Evolutionary conservation across 2,329 filamentous ascomycete genomes (phyloP).

Genomic region (Coniochaeta sp.): DNA sequence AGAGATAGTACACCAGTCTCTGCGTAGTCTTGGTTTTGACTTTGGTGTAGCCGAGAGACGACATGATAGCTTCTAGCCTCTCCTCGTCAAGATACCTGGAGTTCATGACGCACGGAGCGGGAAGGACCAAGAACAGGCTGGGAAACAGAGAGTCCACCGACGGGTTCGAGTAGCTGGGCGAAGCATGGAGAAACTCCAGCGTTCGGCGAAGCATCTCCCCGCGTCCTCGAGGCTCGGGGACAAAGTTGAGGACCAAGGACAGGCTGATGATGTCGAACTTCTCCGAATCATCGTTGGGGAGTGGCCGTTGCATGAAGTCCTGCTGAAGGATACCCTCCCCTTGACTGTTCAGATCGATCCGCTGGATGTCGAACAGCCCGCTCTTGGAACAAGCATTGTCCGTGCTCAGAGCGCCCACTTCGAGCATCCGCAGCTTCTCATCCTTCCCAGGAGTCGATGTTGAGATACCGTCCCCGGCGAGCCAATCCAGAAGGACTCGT

Average conservation of each 20-base stretch:
- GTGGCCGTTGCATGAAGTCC: conserved; percentile 85
- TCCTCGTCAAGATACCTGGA: conserved; percentile 79
- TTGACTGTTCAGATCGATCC: conserved; percentile 89
- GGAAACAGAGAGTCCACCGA: conserved; percentile 42
- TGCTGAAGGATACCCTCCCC: conserved; percentile 74
- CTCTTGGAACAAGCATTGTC: conserved; percentile 77
- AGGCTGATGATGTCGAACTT: conserved; percentile 86
- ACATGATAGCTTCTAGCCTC: conserved; percentile 67
- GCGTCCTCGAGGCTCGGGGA: conserved; percentile 66
- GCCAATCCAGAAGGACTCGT: conserved; percentile 56
- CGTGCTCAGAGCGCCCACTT: conserved; percentile 81
- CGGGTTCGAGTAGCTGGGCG: conserved; percentile 3
- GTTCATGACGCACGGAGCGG: conserved; percentile 80
- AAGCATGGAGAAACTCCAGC: conserved; percentile 56
- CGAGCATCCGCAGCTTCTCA: conserved; percentile 59
- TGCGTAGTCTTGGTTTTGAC: conserved; percentile 64
- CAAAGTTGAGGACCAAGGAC: conserved; percentile 90
- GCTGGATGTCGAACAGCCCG: conserved; percentile 62
- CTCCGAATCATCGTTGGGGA: conserved; percentile 55
- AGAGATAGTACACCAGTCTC: conserved; percentile 88
- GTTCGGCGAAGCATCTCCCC: conserved; percentile 83
- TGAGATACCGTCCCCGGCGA: conserved; percentile 31
- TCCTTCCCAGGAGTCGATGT: conserved; percentile 13
- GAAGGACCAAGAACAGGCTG: conserved; percentile 81
- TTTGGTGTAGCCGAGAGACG: conserved; percentile 63